phyloP scores from a whole-genome alignment of 208 protist genomes.

The Naegleria fowleri region DNA sequence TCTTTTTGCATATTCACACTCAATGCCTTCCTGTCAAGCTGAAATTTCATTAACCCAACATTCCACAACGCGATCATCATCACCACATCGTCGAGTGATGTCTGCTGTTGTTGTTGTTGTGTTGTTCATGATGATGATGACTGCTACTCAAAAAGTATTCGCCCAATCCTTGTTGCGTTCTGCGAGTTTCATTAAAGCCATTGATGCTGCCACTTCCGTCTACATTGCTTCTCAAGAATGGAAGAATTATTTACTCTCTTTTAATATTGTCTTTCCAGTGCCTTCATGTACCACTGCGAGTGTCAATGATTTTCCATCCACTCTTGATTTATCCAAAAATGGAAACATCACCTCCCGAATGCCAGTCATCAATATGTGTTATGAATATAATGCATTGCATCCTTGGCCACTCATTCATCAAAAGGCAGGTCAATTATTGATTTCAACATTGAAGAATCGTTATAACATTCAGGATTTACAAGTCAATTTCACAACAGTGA shows the following conservation, averaged over 20 bases:
- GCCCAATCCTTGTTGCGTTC: no score
- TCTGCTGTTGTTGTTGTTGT: no score
- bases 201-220: not conserved
- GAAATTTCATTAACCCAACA: no score
- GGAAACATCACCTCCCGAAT: no score
- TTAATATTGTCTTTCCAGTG: not conserved
- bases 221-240: not conserved
- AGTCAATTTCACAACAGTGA: not conserved
- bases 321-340: not conserved
- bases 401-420: not conserved
- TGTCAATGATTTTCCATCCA: no score
- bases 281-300: not conserved
- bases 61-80: no score
- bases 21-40: no score
- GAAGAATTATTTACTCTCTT: not conserved
- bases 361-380: not conserved
- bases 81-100: no score
- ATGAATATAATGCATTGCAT: not conserved
- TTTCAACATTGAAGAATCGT: not conserved
- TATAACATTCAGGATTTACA: not conserved
- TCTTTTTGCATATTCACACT: no score
- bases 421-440: not conserved
- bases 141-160: no score
- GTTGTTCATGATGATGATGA: no score
- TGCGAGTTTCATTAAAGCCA: not conserved